Conservation (phyloP, 805 yeast genomes). For the Yamadazyma olivae region DNA sequence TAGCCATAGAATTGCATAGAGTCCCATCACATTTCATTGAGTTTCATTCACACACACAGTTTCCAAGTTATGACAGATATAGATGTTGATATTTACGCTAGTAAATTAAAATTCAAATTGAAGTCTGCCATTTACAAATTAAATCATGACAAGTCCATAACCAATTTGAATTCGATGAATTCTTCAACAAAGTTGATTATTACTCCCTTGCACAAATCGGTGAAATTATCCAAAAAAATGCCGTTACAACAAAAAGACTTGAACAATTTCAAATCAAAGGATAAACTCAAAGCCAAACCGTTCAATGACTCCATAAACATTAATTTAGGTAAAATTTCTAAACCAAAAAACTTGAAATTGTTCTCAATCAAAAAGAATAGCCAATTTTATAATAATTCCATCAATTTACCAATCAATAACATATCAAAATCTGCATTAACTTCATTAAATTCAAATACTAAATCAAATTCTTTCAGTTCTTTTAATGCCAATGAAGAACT, state of each 20-base stretch:
- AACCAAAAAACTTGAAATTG: constrained; percentile 23
- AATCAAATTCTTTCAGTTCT: constrained; percentile 3
- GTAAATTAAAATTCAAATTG: constrained; percentile 40
- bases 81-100: constrained; percentile 24
- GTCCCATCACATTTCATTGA: no score
- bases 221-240: constrained; percentile 1
- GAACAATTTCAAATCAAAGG: background rate
- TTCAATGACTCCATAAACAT: constrained; percentile 7
- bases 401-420: constrained; percentile 11
- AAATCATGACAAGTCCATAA: constrained; percentile 18
- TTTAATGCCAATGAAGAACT: constrained; percentile 10
- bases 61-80: constrained; percentile 6
- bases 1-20: no score
- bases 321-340: constrained; percentile 4
- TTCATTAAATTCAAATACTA: background rate
- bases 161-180: constrained; percentile 1
- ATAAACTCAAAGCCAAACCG: background rate
- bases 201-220: constrained; percentile 5
- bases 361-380: constrained; percentile 37
- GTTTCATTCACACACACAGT: no score
- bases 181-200: constrained; percentile 13
- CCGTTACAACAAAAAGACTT: background rate
- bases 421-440: background rate
- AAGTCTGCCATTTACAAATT: constrained; percentile 41
- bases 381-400: constrained; percentile 21